A percentile compares a stretch with the other conserved stretches of the same genome.
These are phyloP conservation scores for Phytophthora colocasiae DNA, from an alignment of 352 stramenopile genomes.

Conservation along the genomic window DNA sequence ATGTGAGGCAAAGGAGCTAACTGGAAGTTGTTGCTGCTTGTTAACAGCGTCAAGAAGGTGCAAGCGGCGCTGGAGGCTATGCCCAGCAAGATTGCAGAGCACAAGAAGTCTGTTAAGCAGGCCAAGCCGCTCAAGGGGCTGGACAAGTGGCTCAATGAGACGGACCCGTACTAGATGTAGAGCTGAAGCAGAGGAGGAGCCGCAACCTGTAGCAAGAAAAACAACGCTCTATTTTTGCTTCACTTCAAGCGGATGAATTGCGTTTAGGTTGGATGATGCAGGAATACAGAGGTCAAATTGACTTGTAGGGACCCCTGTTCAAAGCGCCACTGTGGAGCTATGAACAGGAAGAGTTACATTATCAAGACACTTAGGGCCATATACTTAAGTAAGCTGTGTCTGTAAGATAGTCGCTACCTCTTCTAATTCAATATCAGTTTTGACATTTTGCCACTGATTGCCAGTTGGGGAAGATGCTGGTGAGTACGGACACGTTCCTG, in stretches of 20 bases:
- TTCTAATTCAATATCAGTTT: conserved; percentile 29
- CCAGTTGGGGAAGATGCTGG: conserved; percentile 52
- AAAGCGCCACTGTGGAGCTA: neutral
- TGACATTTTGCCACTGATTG: conserved; percentile 10
- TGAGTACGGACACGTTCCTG: conserved; percentile 72
- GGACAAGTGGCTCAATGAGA: conserved; percentile 91
- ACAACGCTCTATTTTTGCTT: conserved; percentile 23
- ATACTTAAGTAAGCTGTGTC: no score
- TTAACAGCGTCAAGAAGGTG: conserved; percentile 82
- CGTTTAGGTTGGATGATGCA: neutral
- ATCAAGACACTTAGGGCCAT: no score
- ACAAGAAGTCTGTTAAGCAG: conserved; percentile 86
- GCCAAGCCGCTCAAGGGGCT: conserved; percentile 88
- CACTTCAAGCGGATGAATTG: conserved; percentile 6
- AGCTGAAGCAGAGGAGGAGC: conserved; percentile 19
- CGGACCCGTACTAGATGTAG: conserved; percentile 74
- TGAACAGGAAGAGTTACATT: neutral
- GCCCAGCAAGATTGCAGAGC: conserved; percentile 86
- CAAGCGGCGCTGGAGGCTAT: conserved; percentile 84
- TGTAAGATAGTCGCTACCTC: conserved; percentile 22
- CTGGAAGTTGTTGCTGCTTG: neutral
- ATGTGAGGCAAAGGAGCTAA: conserved; percentile 2
- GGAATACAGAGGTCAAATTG: neutral
- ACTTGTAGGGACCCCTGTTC: neutral
- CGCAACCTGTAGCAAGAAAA: conserved; percentile 4